Conservation (phyloP, 1,284 basidiomycete genomes). For the Cryptococcus sp. region DNA sequence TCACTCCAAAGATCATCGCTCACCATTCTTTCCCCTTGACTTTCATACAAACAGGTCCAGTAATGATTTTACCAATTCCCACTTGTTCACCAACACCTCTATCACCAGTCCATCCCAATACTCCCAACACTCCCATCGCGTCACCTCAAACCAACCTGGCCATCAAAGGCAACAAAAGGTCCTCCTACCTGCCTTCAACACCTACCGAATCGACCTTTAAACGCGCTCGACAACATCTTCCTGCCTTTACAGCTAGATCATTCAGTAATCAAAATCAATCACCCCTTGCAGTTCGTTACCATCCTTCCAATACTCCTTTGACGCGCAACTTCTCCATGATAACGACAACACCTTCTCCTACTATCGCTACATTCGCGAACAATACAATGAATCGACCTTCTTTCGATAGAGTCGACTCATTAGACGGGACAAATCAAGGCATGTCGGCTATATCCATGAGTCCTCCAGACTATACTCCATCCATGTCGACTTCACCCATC, state of each 20-base stretch:
- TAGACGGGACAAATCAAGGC: not conserved
- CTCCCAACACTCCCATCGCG: too few relatives aligned
- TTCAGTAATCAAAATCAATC: not conserved
- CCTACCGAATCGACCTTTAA: not conserved
- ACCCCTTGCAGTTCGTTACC: too few relatives aligned
- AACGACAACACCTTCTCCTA: not conserved
- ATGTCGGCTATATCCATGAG: not conserved
- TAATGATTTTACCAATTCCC: too few relatives aligned
- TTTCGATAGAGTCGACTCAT: not conserved
- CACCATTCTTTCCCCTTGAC: too few relatives aligned
- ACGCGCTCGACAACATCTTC: not conserved
- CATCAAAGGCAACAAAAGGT: not conserved
- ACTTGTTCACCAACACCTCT: not conserved
- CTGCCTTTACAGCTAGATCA: not conserved
- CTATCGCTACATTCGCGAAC: not conserved
- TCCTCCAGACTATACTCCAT: too few relatives aligned
- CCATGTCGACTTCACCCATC: not conserved
- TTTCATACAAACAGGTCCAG: not conserved
- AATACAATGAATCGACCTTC: not conserved
- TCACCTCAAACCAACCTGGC: too few relatives aligned
- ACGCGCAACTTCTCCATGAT: not conserved
- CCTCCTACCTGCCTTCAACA: not conserved
- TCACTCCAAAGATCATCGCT: not conserved
- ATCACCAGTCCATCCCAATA: not conserved
- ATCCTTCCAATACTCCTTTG: too few relatives aligned